Evolutionary conservation across 2,329 filamentous ascomycete species (phyloP), one percentile per base, ranked within the genome.

Genomic region (Aspergillus niger): DNA sequence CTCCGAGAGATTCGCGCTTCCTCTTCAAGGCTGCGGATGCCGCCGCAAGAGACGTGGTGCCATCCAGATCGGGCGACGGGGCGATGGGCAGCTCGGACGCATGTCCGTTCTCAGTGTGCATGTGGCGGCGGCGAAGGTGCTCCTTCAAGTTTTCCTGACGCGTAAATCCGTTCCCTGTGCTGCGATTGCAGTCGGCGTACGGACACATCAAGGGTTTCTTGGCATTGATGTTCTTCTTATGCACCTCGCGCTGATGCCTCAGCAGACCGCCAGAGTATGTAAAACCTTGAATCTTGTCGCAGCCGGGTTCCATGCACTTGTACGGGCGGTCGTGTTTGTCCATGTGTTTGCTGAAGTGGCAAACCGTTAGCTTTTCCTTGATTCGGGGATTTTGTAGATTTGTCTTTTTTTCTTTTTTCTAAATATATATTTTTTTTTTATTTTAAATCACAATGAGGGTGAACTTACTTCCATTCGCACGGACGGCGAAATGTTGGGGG

Each of bases 271-370:
- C 94, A 0, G 91, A 94, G 74, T 98, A 98, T 1, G 94, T 98
- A 76, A 98, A 98, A 1, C 94, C 94, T 55, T 91, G 91, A 0
- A 97, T 85, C 70, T 97, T 97, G 70, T 94, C 91, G 76, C 94
- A 97, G 39, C 90, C 90, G n/a, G 86, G 83, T 47, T 89, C 88
- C 22, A 81, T 83, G 76, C 94, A 98, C 70, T 92, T 91, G 74
- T 97, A 98, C 1, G 94, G 94, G 11, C 94, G 85, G 68, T 97
- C 92, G 74, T 98, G 94, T 75, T 97, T 97, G 79, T 98, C 94
- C 93, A 97, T 97, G 75, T 98, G 94, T 80, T 98, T 97, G 74
- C 92, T 96, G 55, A 36, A 38, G 61, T 58, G 49, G 63, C 30
- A 38, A 20, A 55, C 20, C 43, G 63, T 75, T 70, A 71, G 67